phyloP scores from a whole-genome alignment of 306 rosid genomes.

The Acacia acuminata region DNA sequence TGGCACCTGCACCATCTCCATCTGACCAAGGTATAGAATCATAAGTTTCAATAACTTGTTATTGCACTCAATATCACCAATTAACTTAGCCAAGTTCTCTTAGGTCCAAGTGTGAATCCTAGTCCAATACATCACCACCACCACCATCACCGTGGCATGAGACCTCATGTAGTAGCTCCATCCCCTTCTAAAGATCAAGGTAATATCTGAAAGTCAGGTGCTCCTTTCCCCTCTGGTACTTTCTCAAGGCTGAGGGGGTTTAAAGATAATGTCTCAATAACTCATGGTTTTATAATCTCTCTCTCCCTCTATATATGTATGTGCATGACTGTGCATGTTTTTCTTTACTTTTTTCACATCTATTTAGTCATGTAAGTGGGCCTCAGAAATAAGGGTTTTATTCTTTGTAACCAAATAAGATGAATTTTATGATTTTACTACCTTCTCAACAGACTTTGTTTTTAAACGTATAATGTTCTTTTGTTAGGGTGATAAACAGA shows the following conservation, averaged over 20 bases:
- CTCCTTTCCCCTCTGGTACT: constrained; percentile 20
- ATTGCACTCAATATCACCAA: constrained; percentile 12
- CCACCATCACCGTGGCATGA: constrained; percentile 41
- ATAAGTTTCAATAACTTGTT: constrained; percentile 6
- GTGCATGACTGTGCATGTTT: not conserved
- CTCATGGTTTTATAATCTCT: constrained; percentile 1
- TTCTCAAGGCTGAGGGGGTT: not conserved
- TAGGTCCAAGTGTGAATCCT: constrained; percentile 52
- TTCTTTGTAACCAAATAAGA: constrained; percentile 6
- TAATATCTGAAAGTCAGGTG: constrained; percentile 30
- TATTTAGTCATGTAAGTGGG: constrained; percentile 21
- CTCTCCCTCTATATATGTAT: not conserved
- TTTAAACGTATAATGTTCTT: not conserved
- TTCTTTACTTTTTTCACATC: not conserved
- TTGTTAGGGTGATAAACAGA: not conserved
- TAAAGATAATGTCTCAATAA: not conserved
- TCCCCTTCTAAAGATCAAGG: constrained; percentile 73
- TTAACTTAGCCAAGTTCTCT: constrained; percentile 27
- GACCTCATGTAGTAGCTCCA: constrained; percentile 55
- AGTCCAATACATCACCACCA: constrained; percentile 31
- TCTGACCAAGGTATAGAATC: constrained; percentile 46
- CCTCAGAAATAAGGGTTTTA: not conserved
- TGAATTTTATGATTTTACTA: constrained; percentile 7
- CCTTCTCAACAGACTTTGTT: constrained; percentile 11
- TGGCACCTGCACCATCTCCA: constrained; percentile 63